Evolutionary conservation across 108 stramenopile species (phyloP), one percentile per base, ranked within the genome.

Genomic region (Tribonema minus): DNA sequence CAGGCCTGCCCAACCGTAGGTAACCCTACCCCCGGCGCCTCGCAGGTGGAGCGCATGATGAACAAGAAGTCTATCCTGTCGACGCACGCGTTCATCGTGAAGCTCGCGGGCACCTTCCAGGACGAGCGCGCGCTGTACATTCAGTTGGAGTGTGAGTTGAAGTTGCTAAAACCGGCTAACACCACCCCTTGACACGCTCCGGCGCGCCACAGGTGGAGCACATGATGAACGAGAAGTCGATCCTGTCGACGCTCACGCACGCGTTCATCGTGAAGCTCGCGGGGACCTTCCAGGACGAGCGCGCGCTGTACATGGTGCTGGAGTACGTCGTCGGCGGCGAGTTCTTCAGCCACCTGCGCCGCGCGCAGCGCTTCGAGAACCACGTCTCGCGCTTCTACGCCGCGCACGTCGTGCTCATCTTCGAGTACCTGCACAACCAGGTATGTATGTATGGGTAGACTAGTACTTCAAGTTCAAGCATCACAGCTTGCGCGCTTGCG

Each of bases 401-500:
- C 15, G 85, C 87, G 0, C 91, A 91, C 37, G 86, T 96, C 20
- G 74, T 88, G 34, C 79, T 93, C 23, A 91, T 93, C 26, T 94
- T 98, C 62, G 93, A 94, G 79, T 90, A 93, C 76, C 86, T 98
- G 82, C 97, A 98, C 74, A 40, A 38, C 30, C 61, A n/a, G n/a
- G n/a, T n/a, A n/a, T n/a, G n/a, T n/a, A n/a, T n/a, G n/a, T n/a
- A n/a, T n/a, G n/a, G n/a, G n/a, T n/a, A n/a, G n/a, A n/a, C n/a
- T n/a, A n/a, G n/a, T n/a, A n/a, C n/a, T n/a, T n/a, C n/a, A n/a
- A n/a, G n/a, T n/a, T n/a, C n/a, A n/a, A n/a, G n/a, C n/a, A n/a
- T n/a, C n/a, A n/a, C n/a, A n/a, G n/a, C n/a, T n/a, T n/a, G 76
- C 76, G 1, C 83, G 77, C 7, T 85, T 85, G 69, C 83, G 80